Conservation (phyloP, 2,329 filamentous ascomycete species). For the Colletotrichum sp. region DNA sequence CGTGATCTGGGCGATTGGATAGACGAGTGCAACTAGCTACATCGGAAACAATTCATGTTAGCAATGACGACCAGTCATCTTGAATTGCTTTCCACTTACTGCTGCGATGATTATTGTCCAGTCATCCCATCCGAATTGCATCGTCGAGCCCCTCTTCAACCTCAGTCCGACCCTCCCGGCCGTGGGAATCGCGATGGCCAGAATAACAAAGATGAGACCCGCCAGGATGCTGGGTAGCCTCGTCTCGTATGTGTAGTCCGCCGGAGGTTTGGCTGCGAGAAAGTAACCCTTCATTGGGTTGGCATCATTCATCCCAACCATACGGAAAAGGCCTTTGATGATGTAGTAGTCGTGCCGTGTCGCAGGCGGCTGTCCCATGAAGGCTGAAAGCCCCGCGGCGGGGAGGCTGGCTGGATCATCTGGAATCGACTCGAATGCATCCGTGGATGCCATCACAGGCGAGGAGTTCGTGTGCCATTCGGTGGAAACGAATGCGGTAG, state of each 20-base stretch:
- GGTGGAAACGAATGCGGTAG: background rate
- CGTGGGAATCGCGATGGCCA: constrained; percentile 32
- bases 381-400: constrained; percentile 1
- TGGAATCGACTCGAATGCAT: background rate
- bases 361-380: constrained; percentile 7
- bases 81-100: constrained; percentile 23
- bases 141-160: constrained; percentile 28
- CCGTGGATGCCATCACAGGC: background rate
- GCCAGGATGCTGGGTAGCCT: constrained; percentile 29
- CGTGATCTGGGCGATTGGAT: constrained; percentile 29
- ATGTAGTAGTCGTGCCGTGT: constrained; percentile 13
- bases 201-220: constrained; percentile 31
- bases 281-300: constrained; percentile 25
- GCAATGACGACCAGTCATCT: background rate
- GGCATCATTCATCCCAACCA: constrained; percentile 16
- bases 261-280: constrained; percentile 20
- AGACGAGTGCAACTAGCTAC: constrained; percentile 28
- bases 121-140: constrained; percentile 37
- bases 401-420: constrained; percentile 4
- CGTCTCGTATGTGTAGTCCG: constrained; percentile 27
- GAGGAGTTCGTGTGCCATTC: background rate
- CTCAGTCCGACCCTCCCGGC: constrained; percentile 25
- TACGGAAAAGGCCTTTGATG: constrained; percentile 7
- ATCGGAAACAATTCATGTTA: background rate
- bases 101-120: constrained; percentile 35